Evolutionary conservation across 129 eudicot species (phyloP).

Genomic region (Calendula officinalis): DNA sequence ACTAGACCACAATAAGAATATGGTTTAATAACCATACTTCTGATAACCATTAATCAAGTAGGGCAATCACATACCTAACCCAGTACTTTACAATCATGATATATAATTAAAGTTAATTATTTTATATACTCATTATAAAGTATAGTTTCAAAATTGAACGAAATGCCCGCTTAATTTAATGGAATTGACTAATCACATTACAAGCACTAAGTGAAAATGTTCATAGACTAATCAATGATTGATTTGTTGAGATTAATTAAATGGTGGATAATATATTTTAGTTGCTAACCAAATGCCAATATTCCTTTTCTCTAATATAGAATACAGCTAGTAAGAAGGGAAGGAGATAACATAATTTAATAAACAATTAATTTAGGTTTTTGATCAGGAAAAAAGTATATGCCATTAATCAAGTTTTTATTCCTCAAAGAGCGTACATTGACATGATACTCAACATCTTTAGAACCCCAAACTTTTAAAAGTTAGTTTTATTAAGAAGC

Average conservation of each 20-base stretch:
- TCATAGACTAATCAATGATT: slow-evolving; percentile 13
- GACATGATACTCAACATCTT: too few species aligned
- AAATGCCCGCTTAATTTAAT: not conserved
- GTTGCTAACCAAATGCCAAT: slow-evolving; percentile 14
- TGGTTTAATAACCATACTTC: too few species aligned
- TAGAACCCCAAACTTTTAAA: too few species aligned
- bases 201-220: slow-evolving; percentile 27
- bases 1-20: too few species aligned
- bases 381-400: too few species aligned
- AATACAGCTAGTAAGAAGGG: slow-evolving; percentile 1
- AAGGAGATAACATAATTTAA: slow-evolving; percentile 19
- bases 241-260: slow-evolving; percentile 20
- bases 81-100: slow-evolving; percentile 1
- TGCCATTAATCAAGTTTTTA: too few species aligned
- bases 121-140: not conserved
- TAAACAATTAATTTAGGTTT: not conserved
- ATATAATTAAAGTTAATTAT: not conserved
- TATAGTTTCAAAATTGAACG: slow-evolving; percentile 5
- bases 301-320: slow-evolving; percentile 11
- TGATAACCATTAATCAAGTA: not conserved
- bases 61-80: slow-evolving; percentile 9
- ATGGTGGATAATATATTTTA: slow-evolving; percentile 24
- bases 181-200: slow-evolving; percentile 20
- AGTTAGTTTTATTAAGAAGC: too few species aligned
- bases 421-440: too few species aligned